phyloP scores from a whole-genome alignment of 2,329 filamentous ascomycete species.

The Aspergillus hiratsukae region DNA sequence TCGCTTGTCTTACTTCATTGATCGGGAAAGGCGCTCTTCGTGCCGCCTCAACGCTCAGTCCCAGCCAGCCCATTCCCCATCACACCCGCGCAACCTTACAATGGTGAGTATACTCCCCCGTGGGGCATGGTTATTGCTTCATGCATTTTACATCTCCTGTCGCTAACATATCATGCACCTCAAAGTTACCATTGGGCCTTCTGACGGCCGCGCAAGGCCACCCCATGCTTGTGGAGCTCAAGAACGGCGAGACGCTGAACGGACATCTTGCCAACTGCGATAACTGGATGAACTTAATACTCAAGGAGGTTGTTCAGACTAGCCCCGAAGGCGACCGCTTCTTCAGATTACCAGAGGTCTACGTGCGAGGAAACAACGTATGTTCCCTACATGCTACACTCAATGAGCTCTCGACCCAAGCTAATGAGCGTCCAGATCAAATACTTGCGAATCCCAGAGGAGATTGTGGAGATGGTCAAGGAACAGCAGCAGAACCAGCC shows the following conservation, averaged over 20 bases:
- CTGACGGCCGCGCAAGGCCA: slow-evolving; percentile 95
- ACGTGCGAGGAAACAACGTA: slow-evolving; percentile 96
- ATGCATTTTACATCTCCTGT: background rate
- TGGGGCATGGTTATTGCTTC: background rate
- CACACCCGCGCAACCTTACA: background rate
- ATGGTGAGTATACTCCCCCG: background rate
- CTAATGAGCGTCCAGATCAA: slow-evolving; percentile 67
- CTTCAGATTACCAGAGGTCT: slow-evolving; percentile 84
- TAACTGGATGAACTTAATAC: slow-evolving; percentile 98
- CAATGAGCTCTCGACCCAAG: background rate
- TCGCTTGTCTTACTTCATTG: background rate
- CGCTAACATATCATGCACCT: background rate
- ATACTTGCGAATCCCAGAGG: slow-evolving; percentile 92
- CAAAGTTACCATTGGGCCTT: slow-evolving; percentile 65
- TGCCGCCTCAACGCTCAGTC: background rate
- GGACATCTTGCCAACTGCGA: slow-evolving; percentile 95
- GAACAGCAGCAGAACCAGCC: slow-evolving; percentile 77
- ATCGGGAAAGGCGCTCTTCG: no score
- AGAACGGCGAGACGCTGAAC: slow-evolving; percentile 96
- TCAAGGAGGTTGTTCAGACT: slow-evolving; percentile 96
- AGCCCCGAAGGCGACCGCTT: slow-evolving; percentile 94
- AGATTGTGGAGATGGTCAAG: slow-evolving; percentile 91
- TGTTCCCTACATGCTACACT: slow-evolving; percentile 29
- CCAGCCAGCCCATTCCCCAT: background rate
- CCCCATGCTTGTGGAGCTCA: slow-evolving; percentile 95